These are phyloP conservation scores for Oryza punctata DNA, from an alignment of 176 grass and related monocot genomes.

Conservation along the genomic window DNA sequence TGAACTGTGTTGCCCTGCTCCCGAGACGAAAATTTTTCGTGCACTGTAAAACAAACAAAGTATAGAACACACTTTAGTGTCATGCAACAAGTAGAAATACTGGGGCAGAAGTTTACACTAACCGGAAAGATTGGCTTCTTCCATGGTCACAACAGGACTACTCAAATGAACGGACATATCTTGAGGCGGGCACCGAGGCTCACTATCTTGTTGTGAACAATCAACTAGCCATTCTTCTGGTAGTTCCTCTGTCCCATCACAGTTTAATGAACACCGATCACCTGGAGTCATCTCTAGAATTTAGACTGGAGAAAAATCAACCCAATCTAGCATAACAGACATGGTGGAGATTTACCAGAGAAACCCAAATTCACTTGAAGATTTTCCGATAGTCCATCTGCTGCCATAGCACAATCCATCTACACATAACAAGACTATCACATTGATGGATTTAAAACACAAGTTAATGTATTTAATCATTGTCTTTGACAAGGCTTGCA, in stretches of 20 bases:
- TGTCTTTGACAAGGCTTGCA: slow-evolving; percentile 9
- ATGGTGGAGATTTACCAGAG: slow-evolving; percentile 49
- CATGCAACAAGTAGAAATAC: background rate
- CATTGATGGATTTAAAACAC: slow-evolving; percentile 20
- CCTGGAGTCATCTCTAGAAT: slow-evolving; percentile 49
- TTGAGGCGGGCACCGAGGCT: slow-evolving; percentile 45
- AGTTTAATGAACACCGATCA: slow-evolving; percentile 57
- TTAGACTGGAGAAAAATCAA: slow-evolving; percentile 24
- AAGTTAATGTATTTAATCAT: slow-evolving; percentile 3
- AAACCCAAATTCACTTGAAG: slow-evolving; percentile 64
- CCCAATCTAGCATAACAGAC: slow-evolving; percentile 3
- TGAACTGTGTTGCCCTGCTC: slow-evolving; percentile 43
- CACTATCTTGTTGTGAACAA: slow-evolving; percentile 69
- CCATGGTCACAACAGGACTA: slow-evolving; percentile 40
- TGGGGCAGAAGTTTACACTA: slow-evolving; percentile 24
- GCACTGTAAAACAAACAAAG: slow-evolving; percentile 38
- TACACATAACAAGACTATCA: slow-evolving; percentile 39
- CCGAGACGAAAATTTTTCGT: slow-evolving; percentile 25
- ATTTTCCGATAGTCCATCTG: slow-evolving; percentile 65
- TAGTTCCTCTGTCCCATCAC: slow-evolving; percentile 64
- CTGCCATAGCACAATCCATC: slow-evolving; percentile 57
- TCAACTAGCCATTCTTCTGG: slow-evolving; percentile 79
- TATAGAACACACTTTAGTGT: background rate
- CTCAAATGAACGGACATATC: slow-evolving; percentile 58
- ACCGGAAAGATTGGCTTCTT: slow-evolving; percentile 52